Evolutionary conservation across 139 green algal species (phyloP).

Genomic region (Volvox africanus): DNA sequence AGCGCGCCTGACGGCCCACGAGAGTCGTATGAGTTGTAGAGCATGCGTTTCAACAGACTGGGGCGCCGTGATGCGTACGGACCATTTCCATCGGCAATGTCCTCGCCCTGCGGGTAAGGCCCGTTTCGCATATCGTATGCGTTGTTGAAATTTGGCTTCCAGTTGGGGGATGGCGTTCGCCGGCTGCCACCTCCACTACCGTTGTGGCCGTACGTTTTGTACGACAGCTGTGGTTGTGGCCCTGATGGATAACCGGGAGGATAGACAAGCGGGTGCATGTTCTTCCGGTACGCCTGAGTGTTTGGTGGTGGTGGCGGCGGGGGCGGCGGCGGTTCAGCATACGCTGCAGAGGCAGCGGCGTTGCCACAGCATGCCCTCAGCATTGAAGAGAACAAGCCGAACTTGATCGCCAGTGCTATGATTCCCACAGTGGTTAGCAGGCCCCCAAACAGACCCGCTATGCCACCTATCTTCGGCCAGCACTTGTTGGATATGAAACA

Average conservation of each 20-base stretch:
- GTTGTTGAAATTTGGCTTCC: too few species aligned
- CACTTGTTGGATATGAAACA: conserved; percentile 53
- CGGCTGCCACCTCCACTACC: too few species aligned
- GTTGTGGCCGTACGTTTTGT: too few species aligned
- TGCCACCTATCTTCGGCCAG: conserved; percentile 54
- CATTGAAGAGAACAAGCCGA: conserved; percentile 3
- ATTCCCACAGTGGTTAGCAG: neutral
- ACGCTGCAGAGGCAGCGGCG: too few species aligned
- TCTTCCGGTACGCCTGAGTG: neutral
- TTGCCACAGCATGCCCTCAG: too few species aligned
- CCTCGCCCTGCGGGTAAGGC: too few species aligned
- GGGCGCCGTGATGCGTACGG: neutral
- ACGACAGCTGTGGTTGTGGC: neutral
- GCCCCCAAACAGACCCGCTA: conserved; percentile 47
- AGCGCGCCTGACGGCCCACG: too few species aligned
- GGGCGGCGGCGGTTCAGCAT: too few species aligned
- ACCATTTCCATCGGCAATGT: too few species aligned
- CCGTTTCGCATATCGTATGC: too few species aligned
- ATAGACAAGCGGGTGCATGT: neutral
- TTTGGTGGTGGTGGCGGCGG: neutral
- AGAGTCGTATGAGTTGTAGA: neutral
- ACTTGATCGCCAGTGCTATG: conserved; percentile 29
- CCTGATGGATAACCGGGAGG: neutral
- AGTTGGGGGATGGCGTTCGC: too few species aligned
- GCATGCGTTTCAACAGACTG: neutral